Evolutionary conservation across 2,329 filamentous ascomycete genomes (phyloP).

Genomic region (Juglanconis oblonga): DNA sequence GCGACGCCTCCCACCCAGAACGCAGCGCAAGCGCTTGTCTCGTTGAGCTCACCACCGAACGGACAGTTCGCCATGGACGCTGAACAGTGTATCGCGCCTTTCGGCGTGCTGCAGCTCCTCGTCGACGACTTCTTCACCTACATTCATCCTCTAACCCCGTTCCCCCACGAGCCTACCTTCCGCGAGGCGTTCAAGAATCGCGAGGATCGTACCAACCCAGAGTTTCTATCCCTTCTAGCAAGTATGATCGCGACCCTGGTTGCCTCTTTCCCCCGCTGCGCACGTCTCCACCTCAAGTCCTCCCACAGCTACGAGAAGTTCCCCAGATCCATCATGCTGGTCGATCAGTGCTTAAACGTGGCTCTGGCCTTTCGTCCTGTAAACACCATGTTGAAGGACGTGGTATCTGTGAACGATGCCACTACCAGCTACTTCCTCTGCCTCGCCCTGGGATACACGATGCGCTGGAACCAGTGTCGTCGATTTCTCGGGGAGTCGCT

Average conservation of each 20-base stretch:
- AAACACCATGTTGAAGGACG: constrained; percentile 44
- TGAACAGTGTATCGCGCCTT: constrained; percentile 65
- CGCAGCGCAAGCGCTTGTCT: constrained; percentile 47
- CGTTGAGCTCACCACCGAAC: constrained; percentile 37
- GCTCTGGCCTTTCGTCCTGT: constrained; percentile 65
- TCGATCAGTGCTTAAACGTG: constrained; percentile 68
- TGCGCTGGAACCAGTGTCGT: constrained; percentile 64
- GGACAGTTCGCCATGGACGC: constrained; percentile 46
- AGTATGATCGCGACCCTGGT: constrained; percentile 75
- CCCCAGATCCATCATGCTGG: constrained; percentile 65
- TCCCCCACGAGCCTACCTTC: constrained; percentile 77
- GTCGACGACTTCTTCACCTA: constrained; percentile 84
- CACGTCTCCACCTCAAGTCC: constrained; percentile 65
- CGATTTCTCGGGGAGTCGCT: constrained; percentile 72
- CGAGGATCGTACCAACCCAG: constrained; percentile 62
- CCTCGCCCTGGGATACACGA: constrained; percentile 63
- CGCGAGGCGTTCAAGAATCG: constrained; percentile 64
- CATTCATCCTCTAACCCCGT: constrained; percentile 73
- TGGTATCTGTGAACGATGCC: constrained; percentile 51
- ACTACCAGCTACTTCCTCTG: constrained; percentile 76
- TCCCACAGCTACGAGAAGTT: constrained; percentile 64
- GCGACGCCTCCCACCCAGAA: constrained; percentile 42
- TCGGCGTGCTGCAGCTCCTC: constrained; percentile 64
- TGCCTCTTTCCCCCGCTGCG: constrained; percentile 72
- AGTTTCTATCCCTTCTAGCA: constrained; percentile 68